phyloP scores from a whole-genome alignment of 352 stramenopile genomes.

The Globisporangium mamillatum region DNA sequence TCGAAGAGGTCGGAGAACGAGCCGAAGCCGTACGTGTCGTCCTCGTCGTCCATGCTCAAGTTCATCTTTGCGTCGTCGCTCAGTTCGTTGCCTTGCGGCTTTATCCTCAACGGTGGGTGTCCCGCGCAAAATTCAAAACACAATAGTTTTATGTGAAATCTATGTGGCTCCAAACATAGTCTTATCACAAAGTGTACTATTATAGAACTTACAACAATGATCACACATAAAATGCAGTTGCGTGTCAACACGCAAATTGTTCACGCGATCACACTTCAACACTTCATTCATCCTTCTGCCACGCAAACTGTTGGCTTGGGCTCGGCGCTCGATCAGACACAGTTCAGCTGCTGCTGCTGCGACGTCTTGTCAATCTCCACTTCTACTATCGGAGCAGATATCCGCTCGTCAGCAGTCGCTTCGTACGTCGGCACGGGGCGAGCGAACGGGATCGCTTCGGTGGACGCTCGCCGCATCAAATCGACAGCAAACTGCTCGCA shows the following conservation, averaged over 20 bases:
- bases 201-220: rapidly evolving
- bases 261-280: background rate
- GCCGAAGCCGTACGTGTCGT: slow-evolving; percentile 68
- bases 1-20: slow-evolving; percentile 66
- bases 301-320: background rate
- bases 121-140: slow-evolving; percentile 9
- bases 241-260: background rate
- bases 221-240: background rate
- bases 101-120: background rate
- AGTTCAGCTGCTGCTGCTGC: background rate
- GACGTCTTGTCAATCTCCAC: background rate
- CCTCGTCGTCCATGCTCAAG: slow-evolving; percentile 47
- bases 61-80: slow-evolving; percentile 6
- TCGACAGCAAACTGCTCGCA: slow-evolving; percentile 47
- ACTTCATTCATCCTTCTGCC: background rate
- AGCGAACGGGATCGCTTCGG: slow-evolving; percentile 63
- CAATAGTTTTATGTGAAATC: background rate
- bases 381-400: slow-evolving; percentile 15
- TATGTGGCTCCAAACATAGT: background rate
- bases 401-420: slow-evolving; percentile 13
- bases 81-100: background rate
- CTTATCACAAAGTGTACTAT: background rate
- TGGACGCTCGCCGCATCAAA: slow-evolving; percentile 19
- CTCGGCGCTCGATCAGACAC: background rate
- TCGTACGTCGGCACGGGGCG: slow-evolving; percentile 47